phyloP scores from a whole-genome alignment of 1,284 basidiomycete species.

The Tremellales sp. region DNA sequence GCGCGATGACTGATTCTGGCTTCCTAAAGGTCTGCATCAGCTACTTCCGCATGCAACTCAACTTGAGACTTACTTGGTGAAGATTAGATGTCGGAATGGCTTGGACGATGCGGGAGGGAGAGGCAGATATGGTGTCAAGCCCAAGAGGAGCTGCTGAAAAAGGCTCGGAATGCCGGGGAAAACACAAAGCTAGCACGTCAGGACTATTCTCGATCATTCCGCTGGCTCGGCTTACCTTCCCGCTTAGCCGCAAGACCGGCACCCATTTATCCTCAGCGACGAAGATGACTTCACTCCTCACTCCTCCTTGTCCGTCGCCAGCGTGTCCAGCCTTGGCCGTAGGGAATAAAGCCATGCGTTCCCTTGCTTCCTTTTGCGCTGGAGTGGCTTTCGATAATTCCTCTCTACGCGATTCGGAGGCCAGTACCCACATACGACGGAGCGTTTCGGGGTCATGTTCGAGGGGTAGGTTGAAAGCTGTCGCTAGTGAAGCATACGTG shows the following conservation, averaged over 20 bases:
- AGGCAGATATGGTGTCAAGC: constrained; percentile 66
- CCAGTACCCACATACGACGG: constrained; percentile 66
- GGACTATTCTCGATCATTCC: background rate
- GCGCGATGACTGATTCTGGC: constrained; percentile 83
- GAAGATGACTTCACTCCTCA: constrained; percentile 67
- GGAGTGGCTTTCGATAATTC: constrained; percentile 60
- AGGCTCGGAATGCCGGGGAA: constrained; percentile 86
- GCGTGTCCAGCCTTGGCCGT: constrained; percentile 34
- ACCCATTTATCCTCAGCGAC: constrained; percentile 77
- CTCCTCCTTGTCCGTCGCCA: constrained; percentile 34
- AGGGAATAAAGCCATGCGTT: constrained; percentile 81
- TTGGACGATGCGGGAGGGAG: constrained; percentile 66
- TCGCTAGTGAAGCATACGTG: constrained; percentile 80
- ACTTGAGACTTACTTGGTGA: constrained; percentile 61
- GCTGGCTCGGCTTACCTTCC: constrained; percentile 52
- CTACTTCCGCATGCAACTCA: background rate
- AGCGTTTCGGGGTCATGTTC: constrained; percentile 76
- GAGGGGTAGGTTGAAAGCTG: constrained; percentile 73
- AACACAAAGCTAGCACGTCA: constrained; percentile 60
- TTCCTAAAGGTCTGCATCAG: constrained; percentile 53
- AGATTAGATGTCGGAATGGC: constrained; percentile 70
- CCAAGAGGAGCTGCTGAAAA: constrained; percentile 74
- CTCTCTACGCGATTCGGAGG: constrained; percentile 53
- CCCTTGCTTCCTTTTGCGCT: constrained; percentile 66
- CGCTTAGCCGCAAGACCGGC: constrained; percentile 75